phyloP scores from a whole-genome alignment of 1,284 basidiomycete genomes.

The Heliocybe sulcata region DNA sequence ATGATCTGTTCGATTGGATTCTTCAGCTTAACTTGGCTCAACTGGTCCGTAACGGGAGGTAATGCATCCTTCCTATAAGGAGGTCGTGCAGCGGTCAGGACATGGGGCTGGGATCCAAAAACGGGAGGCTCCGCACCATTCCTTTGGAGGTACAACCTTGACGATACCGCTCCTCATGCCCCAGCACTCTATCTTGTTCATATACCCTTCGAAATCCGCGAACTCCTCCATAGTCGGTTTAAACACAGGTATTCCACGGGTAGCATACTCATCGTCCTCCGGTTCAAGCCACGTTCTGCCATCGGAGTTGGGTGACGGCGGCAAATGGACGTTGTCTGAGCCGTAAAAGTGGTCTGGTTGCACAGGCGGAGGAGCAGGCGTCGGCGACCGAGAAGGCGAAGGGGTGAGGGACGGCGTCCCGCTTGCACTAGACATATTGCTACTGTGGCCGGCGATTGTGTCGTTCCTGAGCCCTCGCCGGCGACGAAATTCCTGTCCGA shows the following conservation, averaged over 20 bases:
- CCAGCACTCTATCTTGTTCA: slow-evolving; percentile 82
- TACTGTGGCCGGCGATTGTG: neutral
- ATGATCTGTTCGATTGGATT: slow-evolving; percentile 91
- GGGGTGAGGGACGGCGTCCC: slow-evolving; percentile 10
- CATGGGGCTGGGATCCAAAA: slow-evolving; percentile 1
- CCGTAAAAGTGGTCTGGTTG: slow-evolving; percentile 83
- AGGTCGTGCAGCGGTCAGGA: neutral
- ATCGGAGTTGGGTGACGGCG: slow-evolving; percentile 50
- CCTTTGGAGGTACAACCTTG: slow-evolving; percentile 88
- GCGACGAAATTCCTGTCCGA: neutral
- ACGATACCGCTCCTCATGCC: slow-evolving; percentile 85
- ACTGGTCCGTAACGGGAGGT: slow-evolving; percentile 59
- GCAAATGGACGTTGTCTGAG: slow-evolving; percentile 39
- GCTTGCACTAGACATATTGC: neutral
- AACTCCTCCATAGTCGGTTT: slow-evolving; percentile 87
- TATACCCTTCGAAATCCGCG: slow-evolving; percentile 82
- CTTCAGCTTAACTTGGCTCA: slow-evolving; percentile 72
- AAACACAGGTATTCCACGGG: slow-evolving; percentile 91
- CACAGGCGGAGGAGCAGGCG: slow-evolving; percentile 23
- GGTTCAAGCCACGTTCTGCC: slow-evolving; percentile 66
- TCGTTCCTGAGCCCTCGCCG: neutral
- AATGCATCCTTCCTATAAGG: slow-evolving; percentile 61
- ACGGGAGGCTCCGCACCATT: slow-evolving; percentile 58
- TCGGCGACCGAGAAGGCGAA: slow-evolving; percentile 8
- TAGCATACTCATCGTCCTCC: slow-evolving; percentile 76